phyloP scores from a whole-genome alignment of 768 basidiomycete genomes.

The Strobilomyces confusus region DNA sequence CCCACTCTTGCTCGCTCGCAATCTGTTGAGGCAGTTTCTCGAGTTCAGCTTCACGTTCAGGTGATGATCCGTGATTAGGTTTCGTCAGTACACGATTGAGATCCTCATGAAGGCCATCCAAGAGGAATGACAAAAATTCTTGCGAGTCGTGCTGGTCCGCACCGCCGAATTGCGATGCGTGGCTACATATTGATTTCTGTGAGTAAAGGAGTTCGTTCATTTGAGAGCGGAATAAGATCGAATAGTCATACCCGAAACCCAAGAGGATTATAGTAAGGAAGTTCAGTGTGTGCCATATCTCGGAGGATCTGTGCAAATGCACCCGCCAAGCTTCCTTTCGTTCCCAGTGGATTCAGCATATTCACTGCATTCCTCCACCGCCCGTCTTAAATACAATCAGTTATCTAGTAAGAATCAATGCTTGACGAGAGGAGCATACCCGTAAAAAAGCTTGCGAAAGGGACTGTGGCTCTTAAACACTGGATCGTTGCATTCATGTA shows the following conservation, averaged over 20 bases:
- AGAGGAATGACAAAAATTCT: slow-evolving; percentile 90
- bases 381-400: slow-evolving; percentile 47
- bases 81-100: slow-evolving; percentile 79
- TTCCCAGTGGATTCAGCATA: slow-evolving; percentile 79
- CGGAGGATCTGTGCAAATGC: slow-evolving; percentile 82
- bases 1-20: slow-evolving; percentile 92
- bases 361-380: slow-evolving; percentile 84
- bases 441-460: slow-evolving; percentile 89
- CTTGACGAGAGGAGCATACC: slow-evolving; percentile 41
- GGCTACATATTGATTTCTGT: slow-evolving; percentile 56
- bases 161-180: slow-evolving; percentile 72
- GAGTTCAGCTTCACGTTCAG: slow-evolving; percentile 82
- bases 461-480: slow-evolving; percentile 91
- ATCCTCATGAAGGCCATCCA: slow-evolving; percentile 91
- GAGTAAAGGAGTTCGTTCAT: slow-evolving; percentile 13
- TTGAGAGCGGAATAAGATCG: background rate
- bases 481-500: slow-evolving; percentile 99
- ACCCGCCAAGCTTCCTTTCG: slow-evolving; percentile 74
- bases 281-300: slow-evolving; percentile 84
- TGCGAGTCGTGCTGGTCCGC: slow-evolving; percentile 96
- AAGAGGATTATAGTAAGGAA: slow-evolving; percentile 77
- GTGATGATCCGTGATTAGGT: slow-evolving; percentile 57
- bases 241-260: slow-evolving; percentile 71
- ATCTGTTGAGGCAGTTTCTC: slow-evolving; percentile 84
- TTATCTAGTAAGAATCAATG: background rate